These are phyloP conservation scores for Penicillium vulpinum DNA, from an alignment of 2,329 filamentous ascomycete genomes.

Conservation along the genomic window DNA sequence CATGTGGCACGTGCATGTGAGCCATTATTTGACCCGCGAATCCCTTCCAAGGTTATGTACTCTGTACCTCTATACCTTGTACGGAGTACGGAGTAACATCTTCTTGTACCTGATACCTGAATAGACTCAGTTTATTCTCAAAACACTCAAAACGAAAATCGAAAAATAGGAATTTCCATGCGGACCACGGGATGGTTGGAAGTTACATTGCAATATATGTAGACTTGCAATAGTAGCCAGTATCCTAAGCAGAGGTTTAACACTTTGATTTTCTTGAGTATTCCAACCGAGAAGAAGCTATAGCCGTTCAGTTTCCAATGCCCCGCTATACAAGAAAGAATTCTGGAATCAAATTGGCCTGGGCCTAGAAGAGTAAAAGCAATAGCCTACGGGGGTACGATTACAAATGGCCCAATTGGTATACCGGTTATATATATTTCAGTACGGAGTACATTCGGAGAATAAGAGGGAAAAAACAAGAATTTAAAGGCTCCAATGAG, in stretches of 20 bases:
- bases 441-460: not conserved
- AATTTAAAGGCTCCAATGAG: not conserved
- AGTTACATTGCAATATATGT: not conserved
- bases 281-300: not conserved
- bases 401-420: not conserved
- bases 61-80: too few species aligned
- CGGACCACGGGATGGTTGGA: not conserved
- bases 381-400: not conserved
- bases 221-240: not conserved
- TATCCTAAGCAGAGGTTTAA: not conserved
- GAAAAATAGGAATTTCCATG: too few species aligned
- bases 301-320: slow-evolving; percentile 4
- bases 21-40: too few species aligned
- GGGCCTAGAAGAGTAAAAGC: slow-evolving; percentile 4
- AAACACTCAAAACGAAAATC: not conserved
- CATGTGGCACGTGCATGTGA: not conserved
- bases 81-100: not conserved
- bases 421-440: not conserved
- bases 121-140: too few species aligned
- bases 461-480: not conserved
- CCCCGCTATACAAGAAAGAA: not conserved
- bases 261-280: not conserved
- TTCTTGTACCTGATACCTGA: not conserved
- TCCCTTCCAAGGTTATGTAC: too few species aligned
- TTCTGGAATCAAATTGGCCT: not conserved